Evolutionary conservation across 768 basidiomycete genomes (phyloP), one percentile per base, ranked within the genome.

Genomic region (Boletus barrowsii): DNA sequence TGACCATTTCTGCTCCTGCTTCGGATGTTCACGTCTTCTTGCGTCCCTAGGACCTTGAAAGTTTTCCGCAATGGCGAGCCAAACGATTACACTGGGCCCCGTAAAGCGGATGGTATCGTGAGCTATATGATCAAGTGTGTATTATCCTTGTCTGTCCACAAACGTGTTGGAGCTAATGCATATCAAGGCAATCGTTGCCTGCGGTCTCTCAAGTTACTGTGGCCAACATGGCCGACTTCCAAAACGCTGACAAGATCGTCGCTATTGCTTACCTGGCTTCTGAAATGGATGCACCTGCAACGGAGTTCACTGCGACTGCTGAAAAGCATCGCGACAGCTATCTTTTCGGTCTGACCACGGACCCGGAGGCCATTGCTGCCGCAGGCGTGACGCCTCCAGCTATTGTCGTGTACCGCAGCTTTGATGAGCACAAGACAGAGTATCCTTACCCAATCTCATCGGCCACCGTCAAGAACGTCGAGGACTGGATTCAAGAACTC

Each of bases 101-200:
- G 97, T 48, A 92, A 97, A 72, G 88, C 93, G 10, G 97, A 98
- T 59, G 95, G 97, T 17, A 99, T 99, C 66, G 76, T 96, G 68
- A 85, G 85, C 72, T 97, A 97, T 77, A 98, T 98, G 96, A 69
- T 82, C 78, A 98, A 98, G 95, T 95, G 58, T 63, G 86, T 73
- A 24, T 41, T 11, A 3, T 39, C 7, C 39, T 0, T 18, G 1
- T 46, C 30, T 40, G 5, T 42, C 29, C 5, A 24, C 5, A 3
- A 20, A 6, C 11, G 24, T 14, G 24, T 6, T 14, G 48, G 57
- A 24, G 43, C 53, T 61, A 55, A 64, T 43, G 46, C 37, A 45
- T 42, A 4, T 40, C 18, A 56, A 84, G 93, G 69, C 97, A 98
- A 80, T 86, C 92, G 10, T 83, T 98, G 17, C 97, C 97, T 10